Evolutionary conservation across 140 eudicot genomes (phyloP).

Genomic region (Bidens hawaiensis): DNA sequence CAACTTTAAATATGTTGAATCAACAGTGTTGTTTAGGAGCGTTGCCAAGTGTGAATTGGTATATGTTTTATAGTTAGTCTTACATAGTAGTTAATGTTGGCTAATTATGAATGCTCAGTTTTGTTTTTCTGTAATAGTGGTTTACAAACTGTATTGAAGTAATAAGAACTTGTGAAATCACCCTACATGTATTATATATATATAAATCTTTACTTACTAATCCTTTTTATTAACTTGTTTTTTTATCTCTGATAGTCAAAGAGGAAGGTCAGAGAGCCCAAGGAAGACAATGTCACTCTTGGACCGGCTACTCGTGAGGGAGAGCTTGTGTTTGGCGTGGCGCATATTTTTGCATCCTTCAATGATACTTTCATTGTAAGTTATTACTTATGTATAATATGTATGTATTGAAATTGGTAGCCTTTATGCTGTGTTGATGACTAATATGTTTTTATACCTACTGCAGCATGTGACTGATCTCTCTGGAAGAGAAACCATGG

Average conservation of each 20-base stretch:
- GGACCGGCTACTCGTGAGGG: slow-evolving; percentile 14
- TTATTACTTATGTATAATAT: no score
- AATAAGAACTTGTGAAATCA: no score
- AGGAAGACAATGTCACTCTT: slow-evolving; percentile 12
- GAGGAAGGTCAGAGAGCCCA: slow-evolving; percentile 1
- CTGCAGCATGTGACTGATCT: slow-evolving; percentile 13
- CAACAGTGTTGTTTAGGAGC: not conserved
- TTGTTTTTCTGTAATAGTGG: no score
- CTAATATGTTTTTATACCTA: not conserved
- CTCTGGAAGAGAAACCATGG: slow-evolving; percentile 7
- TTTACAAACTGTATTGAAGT: no score
- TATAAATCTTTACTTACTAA: not conserved
- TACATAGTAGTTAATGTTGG: no score
- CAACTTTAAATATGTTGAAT: no score
- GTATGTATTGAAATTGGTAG: not conserved
- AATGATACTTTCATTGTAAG: slow-evolving; percentile 15
- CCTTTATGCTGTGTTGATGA: not conserved
- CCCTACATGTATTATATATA: no score
- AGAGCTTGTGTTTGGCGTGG: slow-evolving; percentile 8
- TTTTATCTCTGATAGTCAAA: not conserved
- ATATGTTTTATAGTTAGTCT: not conserved
- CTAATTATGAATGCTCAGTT: no score
- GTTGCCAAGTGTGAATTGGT: not conserved
- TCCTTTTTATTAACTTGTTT: not conserved
- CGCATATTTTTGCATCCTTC: slow-evolving; percentile 3